These are phyloP conservation scores for Aspergillus fumigatus DNA, from an alignment of 2,329 filamentous ascomycete genomes.

Conservation along the genomic window DNA sequence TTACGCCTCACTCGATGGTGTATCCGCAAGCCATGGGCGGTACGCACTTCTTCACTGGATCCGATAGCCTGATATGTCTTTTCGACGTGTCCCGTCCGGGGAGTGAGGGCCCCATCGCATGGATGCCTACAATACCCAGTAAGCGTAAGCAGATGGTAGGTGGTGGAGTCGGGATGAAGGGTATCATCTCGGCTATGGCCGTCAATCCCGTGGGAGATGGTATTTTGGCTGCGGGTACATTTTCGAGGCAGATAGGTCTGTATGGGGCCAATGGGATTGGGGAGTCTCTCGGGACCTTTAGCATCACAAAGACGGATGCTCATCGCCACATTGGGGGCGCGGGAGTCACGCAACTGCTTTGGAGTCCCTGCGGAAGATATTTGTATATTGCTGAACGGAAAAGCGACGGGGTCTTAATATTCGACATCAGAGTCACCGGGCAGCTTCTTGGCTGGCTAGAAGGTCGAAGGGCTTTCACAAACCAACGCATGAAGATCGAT, in stretches of 20 bases:
- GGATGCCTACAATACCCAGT: slow-evolving; percentile 47
- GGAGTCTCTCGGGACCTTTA: slow-evolving; percentile 49
- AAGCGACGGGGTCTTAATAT: slow-evolving; percentile 53
- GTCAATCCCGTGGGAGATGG: slow-evolving; percentile 41
- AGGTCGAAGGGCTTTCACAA: slow-evolving; percentile 44
- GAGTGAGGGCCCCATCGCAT: slow-evolving; percentile 42
- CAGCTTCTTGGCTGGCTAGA: slow-evolving; percentile 48
- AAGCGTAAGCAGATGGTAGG: slow-evolving; percentile 44
- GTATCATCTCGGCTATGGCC: slow-evolving; percentile 50
- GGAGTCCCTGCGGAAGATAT: slow-evolving; percentile 56
- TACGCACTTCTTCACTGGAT: slow-evolving; percentile 54
- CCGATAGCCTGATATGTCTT: slow-evolving; percentile 48
- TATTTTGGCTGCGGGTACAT: slow-evolving; percentile 55
- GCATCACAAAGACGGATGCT: slow-evolving; percentile 38
- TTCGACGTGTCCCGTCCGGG: slow-evolving; percentile 52
- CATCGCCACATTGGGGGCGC: slow-evolving; percentile 42
- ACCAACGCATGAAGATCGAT: slow-evolving; percentile 55
- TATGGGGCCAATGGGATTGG: slow-evolving; percentile 50
- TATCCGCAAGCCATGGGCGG: slow-evolving; percentile 46
- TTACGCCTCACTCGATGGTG: slow-evolving; percentile 51
- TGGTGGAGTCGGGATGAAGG: slow-evolving; percentile 50
- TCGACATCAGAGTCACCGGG: slow-evolving; percentile 54
- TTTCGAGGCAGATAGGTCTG: slow-evolving; percentile 52
- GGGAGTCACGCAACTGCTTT: slow-evolving; percentile 54
- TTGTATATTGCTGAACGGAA: slow-evolving; percentile 55